Evolutionary conservation across 768 basidiomycete species (phyloP).

Genomic region (Russula dissimulans): DNA sequence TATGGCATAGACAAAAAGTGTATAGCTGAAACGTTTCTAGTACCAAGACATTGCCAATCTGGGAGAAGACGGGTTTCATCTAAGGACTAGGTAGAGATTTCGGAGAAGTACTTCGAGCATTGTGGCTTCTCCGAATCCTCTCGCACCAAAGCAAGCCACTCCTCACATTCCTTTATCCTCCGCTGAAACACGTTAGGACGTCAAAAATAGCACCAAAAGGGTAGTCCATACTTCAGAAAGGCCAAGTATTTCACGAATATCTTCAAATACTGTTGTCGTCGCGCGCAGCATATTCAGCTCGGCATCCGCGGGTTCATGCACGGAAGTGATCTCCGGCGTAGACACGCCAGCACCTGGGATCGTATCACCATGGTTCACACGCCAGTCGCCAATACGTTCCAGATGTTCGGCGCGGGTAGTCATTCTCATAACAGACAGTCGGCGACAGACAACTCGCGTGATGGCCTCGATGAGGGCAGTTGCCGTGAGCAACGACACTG

Average conservation of each 20-base stretch:
- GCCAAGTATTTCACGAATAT: constrained; percentile 8
- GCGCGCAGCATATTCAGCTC: not conserved
- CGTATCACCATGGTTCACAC: not conserved
- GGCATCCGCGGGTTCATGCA: not conserved
- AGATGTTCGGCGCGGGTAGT: not conserved
- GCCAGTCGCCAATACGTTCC: not conserved
- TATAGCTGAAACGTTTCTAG: not conserved
- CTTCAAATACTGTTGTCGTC: not conserved
- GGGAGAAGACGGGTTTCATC: not conserved
- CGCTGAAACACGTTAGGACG: not conserved
- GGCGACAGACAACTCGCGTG: not conserved
- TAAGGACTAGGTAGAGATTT: not conserved
- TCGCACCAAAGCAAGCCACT: constrained; percentile 4
- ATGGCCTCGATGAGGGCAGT: constrained; percentile 15
- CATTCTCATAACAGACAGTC: not conserved
- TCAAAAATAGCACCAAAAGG: not conserved
- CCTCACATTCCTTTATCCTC: not conserved
- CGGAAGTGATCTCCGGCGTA: not conserved
- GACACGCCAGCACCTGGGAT: not conserved
- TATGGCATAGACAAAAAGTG: not conserved
- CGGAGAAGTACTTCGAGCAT: constrained; percentile 7
- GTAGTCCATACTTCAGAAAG: constrained; percentile 1
- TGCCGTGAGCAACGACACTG: constrained; percentile 14
- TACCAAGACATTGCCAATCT: not conserved
- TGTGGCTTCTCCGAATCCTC: not conserved